Evolutionary conservation across 371 early-diverging fungal species (phyloP).

Genomic region (Apophysomyces sp.): DNA sequence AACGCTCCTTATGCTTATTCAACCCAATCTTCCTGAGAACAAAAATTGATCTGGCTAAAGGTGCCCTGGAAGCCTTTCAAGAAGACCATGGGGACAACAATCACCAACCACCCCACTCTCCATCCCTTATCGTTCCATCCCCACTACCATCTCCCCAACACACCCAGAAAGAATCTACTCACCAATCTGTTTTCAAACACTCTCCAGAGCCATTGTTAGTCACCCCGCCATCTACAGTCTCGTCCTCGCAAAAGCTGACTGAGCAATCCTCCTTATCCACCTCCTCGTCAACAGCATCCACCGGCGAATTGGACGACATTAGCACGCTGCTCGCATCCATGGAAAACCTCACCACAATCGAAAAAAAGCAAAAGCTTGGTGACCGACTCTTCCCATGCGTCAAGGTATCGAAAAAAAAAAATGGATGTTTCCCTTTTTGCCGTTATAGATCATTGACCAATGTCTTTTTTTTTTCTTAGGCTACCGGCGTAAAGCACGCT

Average conservation of each 20-base stretch:
- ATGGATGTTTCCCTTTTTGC: not conserved
- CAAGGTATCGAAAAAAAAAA: slow-evolving; percentile 31
- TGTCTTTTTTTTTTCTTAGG: slow-evolving; percentile 14
- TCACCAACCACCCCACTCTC: not conserved
- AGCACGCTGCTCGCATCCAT: slow-evolving; percentile 27
- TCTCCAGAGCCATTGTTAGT: too few relatives aligned
- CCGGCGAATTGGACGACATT: slow-evolving; percentile 4
- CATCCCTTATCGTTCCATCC: not conserved
- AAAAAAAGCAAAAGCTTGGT: slow-evolving; percentile 46
- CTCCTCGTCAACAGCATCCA: not conserved
- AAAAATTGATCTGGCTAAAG: slow-evolving; percentile 40
- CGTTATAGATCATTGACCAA: not conserved
- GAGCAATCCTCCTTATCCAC: not conserved
- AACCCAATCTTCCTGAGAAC: slow-evolving; percentile 38
- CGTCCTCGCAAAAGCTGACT: not conserved
- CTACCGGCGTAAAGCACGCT: slow-evolving; percentile 31
- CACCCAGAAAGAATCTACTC: not conserved
- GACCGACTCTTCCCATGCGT: slow-evolving; percentile 46
- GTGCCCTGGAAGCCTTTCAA: slow-evolving; percentile 38
- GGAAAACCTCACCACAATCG: slow-evolving; percentile 29
- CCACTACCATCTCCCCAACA: not conserved
- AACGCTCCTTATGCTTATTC: slow-evolving; percentile 46
- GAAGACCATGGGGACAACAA: slow-evolving; percentile 24
- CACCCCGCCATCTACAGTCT: not conserved
- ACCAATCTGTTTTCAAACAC: too few relatives aligned